Percentiles rank a stretch among this genome's conserved stretches.
phyloP scores from a whole-genome alignment of 371 early-diverging fungal species.

The Chytridium lagenaria region DNA sequence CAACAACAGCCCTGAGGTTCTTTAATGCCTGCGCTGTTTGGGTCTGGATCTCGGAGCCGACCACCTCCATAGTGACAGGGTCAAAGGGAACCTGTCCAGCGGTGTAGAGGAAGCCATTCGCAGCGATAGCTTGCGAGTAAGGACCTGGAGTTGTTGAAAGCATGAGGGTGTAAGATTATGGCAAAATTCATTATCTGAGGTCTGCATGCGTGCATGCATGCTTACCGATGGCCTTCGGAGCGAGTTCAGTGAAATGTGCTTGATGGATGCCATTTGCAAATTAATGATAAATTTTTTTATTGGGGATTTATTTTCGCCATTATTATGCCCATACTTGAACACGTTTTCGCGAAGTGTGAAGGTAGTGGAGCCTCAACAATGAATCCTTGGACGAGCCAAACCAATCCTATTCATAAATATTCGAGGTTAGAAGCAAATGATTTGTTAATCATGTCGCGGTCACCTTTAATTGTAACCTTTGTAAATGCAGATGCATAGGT shows the following conservation, averaged over 20 bases:
- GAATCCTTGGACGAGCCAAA: slow-evolving; percentile 39
- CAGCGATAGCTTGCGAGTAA: slow-evolving; percentile 84
- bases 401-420: slow-evolving; percentile 35
- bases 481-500: slow-evolving; percentile 48
- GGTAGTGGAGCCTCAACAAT: slow-evolving; percentile 39
- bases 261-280: slow-evolving; percentile 20
- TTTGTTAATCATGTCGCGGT: neutral
- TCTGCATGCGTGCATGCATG: slow-evolving; percentile 11
- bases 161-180: slow-evolving; percentile 10
- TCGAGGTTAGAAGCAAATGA: neutral
- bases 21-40: slow-evolving; percentile 69
- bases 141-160: slow-evolving; percentile 64
- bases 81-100: slow-evolving; percentile 65
- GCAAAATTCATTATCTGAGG: too few relatives aligned
- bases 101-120: slow-evolving; percentile 82
- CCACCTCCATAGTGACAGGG: slow-evolving; percentile 50
- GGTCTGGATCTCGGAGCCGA: slow-evolving; percentile 47
- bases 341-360: slow-evolving; percentile 32
- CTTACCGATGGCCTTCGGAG: slow-evolving; percentile 46
- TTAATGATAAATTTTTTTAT: neutral
- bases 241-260: slow-evolving; percentile 47
- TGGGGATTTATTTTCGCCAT: neutral
- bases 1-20: slow-evolving; percentile 79
- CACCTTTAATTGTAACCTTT: slow-evolving; percentile 37
- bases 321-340: neutral